Base-by-base conservation (phyloP, 441 rosid genomes). In the Metrosideros polymorpha region DNA sequence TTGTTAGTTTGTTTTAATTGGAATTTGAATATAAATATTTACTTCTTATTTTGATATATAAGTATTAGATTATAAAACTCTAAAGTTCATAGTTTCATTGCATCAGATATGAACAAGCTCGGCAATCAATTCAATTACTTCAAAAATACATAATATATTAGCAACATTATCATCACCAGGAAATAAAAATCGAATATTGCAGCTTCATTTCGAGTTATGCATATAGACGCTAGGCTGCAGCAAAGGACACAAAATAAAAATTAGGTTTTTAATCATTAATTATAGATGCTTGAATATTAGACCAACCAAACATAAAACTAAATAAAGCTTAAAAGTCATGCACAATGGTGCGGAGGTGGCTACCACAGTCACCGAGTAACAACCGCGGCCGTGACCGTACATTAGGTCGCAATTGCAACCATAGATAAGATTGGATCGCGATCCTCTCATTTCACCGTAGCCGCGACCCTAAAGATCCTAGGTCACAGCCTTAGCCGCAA, bases 361-460 rank as follows among this genome's bases (percentile, higher is more conserved):
- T 0, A 0, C n/a, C 63, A 57, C 3, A 32, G 32, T 12, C 6
- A 18, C 29, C 6, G n/a, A 3, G 63, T 13, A 15, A 57, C 0
- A 18, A 30, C 63, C 63, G 4, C n/a, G 63, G 0, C 32, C 18
- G 0, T 0, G 63, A n/a, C 63, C 4, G 32, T 13, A 57, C 0
- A 27, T 56, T 5, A 29, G 30, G 30, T 56, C n/a, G 17, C 63
- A 27, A 61, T 15, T 7, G 24, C 39, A 2, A 30, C 0, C 39
- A 2, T 61, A 30, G 35, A 0, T 61, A 22, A 61, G 10, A 30
- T 29, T 61, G 0, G 0, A 5, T 61, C 0, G 24, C 39, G 9
- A 7, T 61, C 39, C 39, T 61, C 10, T 15, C 52, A 61, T 61
- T 30, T 63, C 35, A 63, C 32, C 1, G 12, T 12, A 35, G 27